A percentile compares a stretch with the other conserved stretches of the same genome.
These are phyloP conservation scores for Asterella californica DNA, from an alignment of 225 moss, liverwort and hornwort genomes.

Conservation along the genomic window DNA sequence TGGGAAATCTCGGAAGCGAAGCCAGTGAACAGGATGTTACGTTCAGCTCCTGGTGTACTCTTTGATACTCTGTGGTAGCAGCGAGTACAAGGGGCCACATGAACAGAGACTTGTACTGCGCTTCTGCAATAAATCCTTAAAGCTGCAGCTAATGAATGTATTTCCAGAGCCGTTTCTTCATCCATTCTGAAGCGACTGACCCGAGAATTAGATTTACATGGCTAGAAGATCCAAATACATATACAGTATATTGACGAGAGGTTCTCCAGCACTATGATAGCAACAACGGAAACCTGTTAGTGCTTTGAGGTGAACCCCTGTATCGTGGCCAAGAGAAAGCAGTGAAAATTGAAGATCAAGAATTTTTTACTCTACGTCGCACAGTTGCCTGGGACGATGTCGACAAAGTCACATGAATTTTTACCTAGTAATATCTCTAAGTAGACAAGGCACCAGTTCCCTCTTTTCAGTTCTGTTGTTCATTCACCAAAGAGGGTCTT, in stretches of 20 bases:
- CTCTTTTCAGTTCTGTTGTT: background rate
- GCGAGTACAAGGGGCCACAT: background rate
- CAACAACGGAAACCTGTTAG: background rate
- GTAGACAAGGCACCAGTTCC: background rate
- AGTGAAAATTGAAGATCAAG: background rate
- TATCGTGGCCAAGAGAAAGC: background rate
- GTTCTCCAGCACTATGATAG: too few relatives aligned
- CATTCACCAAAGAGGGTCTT: background rate
- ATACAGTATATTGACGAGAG: too few relatives aligned
- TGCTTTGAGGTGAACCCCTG: too few relatives aligned
- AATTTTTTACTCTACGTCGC: background rate
- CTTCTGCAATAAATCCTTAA: background rate
- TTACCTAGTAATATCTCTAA: background rate
- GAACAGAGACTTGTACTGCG: background rate
- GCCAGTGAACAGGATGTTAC: too few relatives aligned
- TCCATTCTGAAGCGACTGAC: background rate
- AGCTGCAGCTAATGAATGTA: too few relatives aligned
- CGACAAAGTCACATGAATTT: background rate
- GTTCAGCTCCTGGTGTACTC: too few relatives aligned
- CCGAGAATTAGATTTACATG: background rate
- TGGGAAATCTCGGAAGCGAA: too few relatives aligned
- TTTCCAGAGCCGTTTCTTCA: too few relatives aligned
- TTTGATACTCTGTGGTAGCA: too few relatives aligned
- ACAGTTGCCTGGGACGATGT: background rate
- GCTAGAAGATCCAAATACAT: background rate